Evolutionary conservation across 495 filamentous ascomycete genomes (phyloP), one percentile per base, ranked within the genome.

Genomic region (Penicillium malachiteum): DNA sequence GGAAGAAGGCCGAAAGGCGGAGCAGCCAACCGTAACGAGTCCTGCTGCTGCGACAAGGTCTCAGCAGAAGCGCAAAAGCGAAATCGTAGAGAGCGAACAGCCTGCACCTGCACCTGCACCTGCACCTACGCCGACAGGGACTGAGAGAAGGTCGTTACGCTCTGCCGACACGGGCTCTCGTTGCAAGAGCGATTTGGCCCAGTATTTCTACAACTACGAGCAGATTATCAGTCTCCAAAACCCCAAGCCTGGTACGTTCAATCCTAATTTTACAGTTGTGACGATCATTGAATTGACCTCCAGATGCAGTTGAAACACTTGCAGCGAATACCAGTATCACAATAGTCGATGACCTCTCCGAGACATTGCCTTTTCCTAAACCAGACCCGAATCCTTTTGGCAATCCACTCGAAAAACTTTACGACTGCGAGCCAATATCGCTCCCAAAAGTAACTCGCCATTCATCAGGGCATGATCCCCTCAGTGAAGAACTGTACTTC

Each of bases 201-300:
- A 83, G 32, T 96, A 94, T 70, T 95, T 96, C 62, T 84, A 88
- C 41, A 91, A 93, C 56, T 96, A 93, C 71, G 92, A 96, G 67
- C 88, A 94, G 59, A 81, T 96, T 51, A 87, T 96, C 66, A 90
- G 87, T 54, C 87, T 92, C 59, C 87, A 90, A 58, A 82, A 83
- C 6, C 84, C 87, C 53, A 86, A 91, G 66, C 75, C 84, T 53
- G 88, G 90, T 96, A 60, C 39, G 43, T 38, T 58, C 43, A 44
- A 12, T 26, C 17, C 35, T 13, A 30, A 6, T 21, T 1, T 41
- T n/a, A 21, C 40, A 16, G 18, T 38, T 21, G 11, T 35, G n/a
- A 7, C 17, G 32, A 17, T 46, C 21, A 13, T n/a, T 18, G 11
- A 5, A 16, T 39, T 30, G 40, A 33, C 31, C 16, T 35, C 26